Evolutionary conservation across 2,329 filamentous ascomycete genomes (phyloP), one percentile per base, ranked within the genome.

Genomic region (Colletotrichum sp.): DNA sequence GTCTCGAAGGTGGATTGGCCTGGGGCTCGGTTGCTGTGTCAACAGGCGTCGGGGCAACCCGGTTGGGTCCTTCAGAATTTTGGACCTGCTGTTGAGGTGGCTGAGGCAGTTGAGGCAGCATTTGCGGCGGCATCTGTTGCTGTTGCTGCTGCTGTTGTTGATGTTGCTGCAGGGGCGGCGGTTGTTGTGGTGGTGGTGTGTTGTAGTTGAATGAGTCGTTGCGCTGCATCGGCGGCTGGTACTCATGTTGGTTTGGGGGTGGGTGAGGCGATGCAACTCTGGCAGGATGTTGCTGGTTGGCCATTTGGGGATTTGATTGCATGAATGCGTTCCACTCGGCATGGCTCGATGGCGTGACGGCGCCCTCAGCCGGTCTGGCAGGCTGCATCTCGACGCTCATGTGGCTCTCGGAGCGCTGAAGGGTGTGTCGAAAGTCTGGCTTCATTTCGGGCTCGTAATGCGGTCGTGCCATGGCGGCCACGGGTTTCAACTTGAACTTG

Each of bases 281-380:
- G 15, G 84, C 83, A 8, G 82, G 78, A 75, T 78, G 82, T 75
- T 78, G 83, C 71, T 77, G 82, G 82, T 80, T 87, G 79, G 78
- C 87, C 82, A 86, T 78, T 84, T 91, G 78, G 5, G 92, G 93
- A 80, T 95, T 95, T 69, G 92, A 91, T 81, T 95, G 93, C 15
- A 96, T 84, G 72, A 97, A 95, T 7, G 91, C 90, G 74, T 91
- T 93, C 96, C 96, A 98, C 78, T 96, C 94, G 57, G 91, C 91
- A 30, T 91, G 90, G 81, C 98, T 94, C 6, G 87, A 87, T 8
- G 91, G 87, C 6, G 86, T 87, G 60, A 88, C 85, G 36, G 82
- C 84, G 52, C 82, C 80, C 25, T 86, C 84, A 76, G 79, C 77
- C 30, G 81, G 80, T 57, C 80, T 78, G 16, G 25, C 77, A 22